These are phyloP conservation scores for Inga oerstediana DNA, from an alignment of 306 rosid species.

Conservation along the genomic window DNA sequence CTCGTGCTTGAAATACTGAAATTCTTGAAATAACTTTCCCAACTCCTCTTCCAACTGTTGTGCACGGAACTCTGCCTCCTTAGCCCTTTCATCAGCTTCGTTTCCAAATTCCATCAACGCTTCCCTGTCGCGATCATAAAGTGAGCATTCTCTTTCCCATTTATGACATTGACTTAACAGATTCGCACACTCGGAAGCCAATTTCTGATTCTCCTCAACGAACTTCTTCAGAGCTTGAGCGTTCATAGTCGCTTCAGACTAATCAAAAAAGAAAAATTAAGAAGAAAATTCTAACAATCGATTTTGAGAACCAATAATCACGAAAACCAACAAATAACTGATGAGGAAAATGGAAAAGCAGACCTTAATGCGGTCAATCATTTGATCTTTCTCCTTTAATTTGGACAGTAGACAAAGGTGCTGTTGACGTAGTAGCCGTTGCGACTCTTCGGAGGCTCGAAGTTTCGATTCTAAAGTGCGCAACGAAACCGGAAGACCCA, in stretches of 20 bases:
- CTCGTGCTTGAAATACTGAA: constrained; percentile 45
- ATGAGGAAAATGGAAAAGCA: not conserved
- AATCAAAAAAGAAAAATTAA: not conserved
- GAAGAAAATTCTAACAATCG: not conserved
- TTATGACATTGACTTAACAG: constrained; percentile 57
- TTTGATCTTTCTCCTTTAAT: constrained; percentile 65
- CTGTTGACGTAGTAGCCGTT: constrained; percentile 54
- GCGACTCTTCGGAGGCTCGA: constrained; percentile 62
- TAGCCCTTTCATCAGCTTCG: constrained; percentile 89
- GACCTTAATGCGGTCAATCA: constrained; percentile 68
- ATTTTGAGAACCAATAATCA: not conserved
- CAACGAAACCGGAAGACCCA: constrained; percentile 60
- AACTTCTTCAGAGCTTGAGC: constrained; percentile 87
- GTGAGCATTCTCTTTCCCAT: constrained; percentile 71
- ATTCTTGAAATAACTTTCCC: constrained; percentile 52
- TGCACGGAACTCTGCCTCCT: constrained; percentile 69
- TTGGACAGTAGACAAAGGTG: constrained; percentile 45
- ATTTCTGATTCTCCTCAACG: constrained; percentile 76
- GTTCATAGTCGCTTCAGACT: constrained; percentile 80
- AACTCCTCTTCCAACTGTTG: constrained; percentile 67
- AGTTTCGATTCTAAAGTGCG: constrained; percentile 65
- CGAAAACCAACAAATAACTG: not conserved
- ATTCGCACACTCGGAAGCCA: constrained; percentile 64
- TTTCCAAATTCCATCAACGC: constrained; percentile 95
- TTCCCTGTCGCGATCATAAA: constrained; percentile 86